Percentiles rank a stretch among this genome's conserved stretches.
phyloP scores from a whole-genome alignment of 2,329 filamentous ascomycete genomes.

The Cladosporium sp. region DNA sequence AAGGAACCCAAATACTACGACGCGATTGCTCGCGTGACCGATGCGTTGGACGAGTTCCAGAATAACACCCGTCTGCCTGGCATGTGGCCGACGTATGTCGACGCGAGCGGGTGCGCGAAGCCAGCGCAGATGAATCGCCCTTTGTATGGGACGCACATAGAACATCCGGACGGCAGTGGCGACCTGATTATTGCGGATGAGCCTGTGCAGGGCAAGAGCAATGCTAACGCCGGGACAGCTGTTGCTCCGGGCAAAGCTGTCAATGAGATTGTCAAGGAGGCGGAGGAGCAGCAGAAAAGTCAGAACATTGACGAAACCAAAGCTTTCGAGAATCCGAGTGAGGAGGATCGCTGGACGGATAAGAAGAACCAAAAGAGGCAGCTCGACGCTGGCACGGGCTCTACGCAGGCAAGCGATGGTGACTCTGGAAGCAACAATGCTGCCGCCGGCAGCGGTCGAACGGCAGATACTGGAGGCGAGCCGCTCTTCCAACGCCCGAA shows the following conservation, averaged over 20 bases:
- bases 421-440: background rate
- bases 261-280: conserved; percentile 3
- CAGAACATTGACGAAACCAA: background rate
- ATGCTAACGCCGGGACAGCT: background rate
- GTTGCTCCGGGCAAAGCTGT: background rate
- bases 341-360: conserved; percentile 6
- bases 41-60: conserved; percentile 71
- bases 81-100: conserved; percentile 71
- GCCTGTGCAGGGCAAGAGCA: conserved; percentile 8
- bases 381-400: background rate
- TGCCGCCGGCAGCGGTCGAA: background rate
- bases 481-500: background rate
- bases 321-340: conserved; percentile 4
- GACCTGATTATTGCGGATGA: conserved; percentile 15
- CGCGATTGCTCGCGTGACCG: conserved; percentile 76
- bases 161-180: conserved; percentile 18
- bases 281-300: conserved; percentile 5
- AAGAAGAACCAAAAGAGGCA: conserved; percentile 10
- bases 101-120: conserved; percentile 71
- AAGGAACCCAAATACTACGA: conserved; percentile 80
- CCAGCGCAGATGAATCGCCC: conserved; percentile 17
- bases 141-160: background rate
- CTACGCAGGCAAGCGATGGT: background rate
- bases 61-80: conserved; percentile 64
- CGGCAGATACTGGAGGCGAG: background rate